Evolutionary conservation across 768 basidiomycete genomes (phyloP).

Genomic region (Tubosaeta sp.): DNA sequence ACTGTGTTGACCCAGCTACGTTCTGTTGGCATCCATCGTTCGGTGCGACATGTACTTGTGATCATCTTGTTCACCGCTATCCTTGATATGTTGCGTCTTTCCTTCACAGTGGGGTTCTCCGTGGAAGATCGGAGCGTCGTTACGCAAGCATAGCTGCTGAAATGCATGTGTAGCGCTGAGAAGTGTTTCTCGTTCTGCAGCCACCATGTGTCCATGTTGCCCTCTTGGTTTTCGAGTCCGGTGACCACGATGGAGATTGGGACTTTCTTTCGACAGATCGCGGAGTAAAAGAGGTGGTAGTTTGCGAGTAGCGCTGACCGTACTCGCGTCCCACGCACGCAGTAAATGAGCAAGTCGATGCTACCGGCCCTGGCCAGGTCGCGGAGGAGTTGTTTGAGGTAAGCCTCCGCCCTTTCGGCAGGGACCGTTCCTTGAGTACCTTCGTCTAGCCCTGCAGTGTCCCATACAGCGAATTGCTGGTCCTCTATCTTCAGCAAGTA

Average conservation of each 20-base stretch:
- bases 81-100: conserved; percentile 22
- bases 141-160: conserved; percentile 36
- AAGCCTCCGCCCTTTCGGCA: conserved; percentile 20
- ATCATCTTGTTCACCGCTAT: conserved; percentile 17
- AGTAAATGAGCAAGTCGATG: conserved; percentile 26
- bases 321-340: conserved; percentile 24
- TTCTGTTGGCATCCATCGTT: conserved; percentile 25
- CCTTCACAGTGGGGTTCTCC: conserved; percentile 6
- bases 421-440: conserved; percentile 18
- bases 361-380: conserved; percentile 9
- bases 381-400: conserved; percentile 28
- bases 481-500: conserved; percentile 7
- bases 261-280: conserved; percentile 36
- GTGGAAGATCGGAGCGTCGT: conserved; percentile 26
- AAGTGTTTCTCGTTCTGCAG: conserved; percentile 24
- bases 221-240: conserved; percentile 34
- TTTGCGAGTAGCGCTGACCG: conserved; percentile 26
- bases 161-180: conserved; percentile 28
- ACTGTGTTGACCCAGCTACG: conserved; percentile 21
- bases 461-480: conserved; percentile 19
- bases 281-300: conserved; percentile 36
- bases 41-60: conserved; percentile 11
- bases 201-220: conserved; percentile 31
- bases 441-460: conserved; percentile 25
- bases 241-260: conserved; percentile 38